Conservation (phyloP, 108 stramenopile genomes). For the Nitzschia sp. region DNA sequence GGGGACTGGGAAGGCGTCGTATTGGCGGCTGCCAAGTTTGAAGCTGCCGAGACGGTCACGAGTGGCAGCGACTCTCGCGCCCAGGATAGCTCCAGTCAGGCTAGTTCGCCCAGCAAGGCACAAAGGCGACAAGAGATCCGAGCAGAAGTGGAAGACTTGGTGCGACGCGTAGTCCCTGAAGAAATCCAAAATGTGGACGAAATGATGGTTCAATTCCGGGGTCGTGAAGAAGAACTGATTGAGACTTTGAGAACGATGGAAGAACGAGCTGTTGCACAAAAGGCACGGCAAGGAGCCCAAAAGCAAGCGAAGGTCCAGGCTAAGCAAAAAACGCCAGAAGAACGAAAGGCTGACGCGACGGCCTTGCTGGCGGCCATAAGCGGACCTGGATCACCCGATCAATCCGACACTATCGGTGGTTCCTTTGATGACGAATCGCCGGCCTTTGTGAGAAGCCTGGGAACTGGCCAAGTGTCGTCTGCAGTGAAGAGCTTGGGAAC, state of each 20-base stretch:
- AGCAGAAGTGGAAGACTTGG: conserved; percentile 79
- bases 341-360: conserved; percentile 7
- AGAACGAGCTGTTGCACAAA: conserved; percentile 81
- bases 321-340: conserved; percentile 13
- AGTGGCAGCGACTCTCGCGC: background rate
- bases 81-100: background rate
- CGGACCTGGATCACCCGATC: conserved; percentile 1
- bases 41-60: conserved; percentile 65
- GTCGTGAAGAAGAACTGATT: conserved; percentile 87
- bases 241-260: conserved; percentile 88
- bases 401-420: background rate
- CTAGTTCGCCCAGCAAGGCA: conserved; percentile 25
- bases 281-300: conserved; percentile 70
- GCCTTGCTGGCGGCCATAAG: background rate
- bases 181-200: conserved; percentile 91
- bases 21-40: conserved; percentile 78
- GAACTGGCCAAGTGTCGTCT: conserved; percentile 28
- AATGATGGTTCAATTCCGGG: conserved; percentile 87
- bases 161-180: conserved; percentile 85
- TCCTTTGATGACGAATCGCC: background rate
- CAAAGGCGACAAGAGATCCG: conserved; percentile 66
- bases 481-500: conserved; percentile 11
- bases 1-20: conserved; percentile 92
- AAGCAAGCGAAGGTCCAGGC: conserved; percentile 79
- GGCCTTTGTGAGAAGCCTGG: conserved; percentile 24